These are phyloP conservation scores for Dendrobium officinale DNA, from an alignment of 106 monocot genomes.

Conservation along the genomic window DNA sequence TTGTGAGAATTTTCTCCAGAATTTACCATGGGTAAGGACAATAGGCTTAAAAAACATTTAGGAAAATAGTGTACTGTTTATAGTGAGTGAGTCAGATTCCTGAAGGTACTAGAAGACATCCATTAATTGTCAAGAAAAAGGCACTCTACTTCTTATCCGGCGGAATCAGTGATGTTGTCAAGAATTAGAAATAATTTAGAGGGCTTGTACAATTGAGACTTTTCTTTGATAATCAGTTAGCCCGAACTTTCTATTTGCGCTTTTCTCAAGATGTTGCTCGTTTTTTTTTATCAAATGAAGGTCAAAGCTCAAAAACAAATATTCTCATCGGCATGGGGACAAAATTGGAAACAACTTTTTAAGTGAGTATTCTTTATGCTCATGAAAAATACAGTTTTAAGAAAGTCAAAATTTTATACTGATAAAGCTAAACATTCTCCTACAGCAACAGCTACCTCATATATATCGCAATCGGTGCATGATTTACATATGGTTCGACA, in stretches of 20 bases:
- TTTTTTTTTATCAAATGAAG: conserved; percentile 15
- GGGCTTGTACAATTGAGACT: not conserved
- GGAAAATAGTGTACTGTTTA: not conserved
- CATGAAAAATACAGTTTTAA: not conserved
- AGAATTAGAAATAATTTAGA: not conserved
- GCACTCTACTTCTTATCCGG: not conserved
- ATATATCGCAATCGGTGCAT: conserved; percentile 21
- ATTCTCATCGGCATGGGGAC: not conserved
- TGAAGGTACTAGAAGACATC: no score
- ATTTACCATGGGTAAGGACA: not conserved
- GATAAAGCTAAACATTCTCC: not conserved
- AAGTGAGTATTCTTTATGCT: conserved; percentile 7
- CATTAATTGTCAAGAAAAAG: not conserved
- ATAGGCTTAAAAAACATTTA: not conserved
- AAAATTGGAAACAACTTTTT: conserved; percentile 12
- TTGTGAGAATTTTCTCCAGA: not conserved
- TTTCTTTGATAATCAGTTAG: not conserved
- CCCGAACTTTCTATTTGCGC: not conserved
- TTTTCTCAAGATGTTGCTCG: not conserved
- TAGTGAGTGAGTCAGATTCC: not conserved
- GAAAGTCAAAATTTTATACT: not conserved
- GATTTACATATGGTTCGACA: conserved; percentile 27
- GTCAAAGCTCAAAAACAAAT: conserved; percentile 6
- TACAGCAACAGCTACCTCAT: conserved; percentile 3
- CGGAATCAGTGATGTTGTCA: not conserved